Base-by-base conservation (phyloP, 2,329 filamentous ascomycete species). In the Cladophialophora psammophila region DNA sequence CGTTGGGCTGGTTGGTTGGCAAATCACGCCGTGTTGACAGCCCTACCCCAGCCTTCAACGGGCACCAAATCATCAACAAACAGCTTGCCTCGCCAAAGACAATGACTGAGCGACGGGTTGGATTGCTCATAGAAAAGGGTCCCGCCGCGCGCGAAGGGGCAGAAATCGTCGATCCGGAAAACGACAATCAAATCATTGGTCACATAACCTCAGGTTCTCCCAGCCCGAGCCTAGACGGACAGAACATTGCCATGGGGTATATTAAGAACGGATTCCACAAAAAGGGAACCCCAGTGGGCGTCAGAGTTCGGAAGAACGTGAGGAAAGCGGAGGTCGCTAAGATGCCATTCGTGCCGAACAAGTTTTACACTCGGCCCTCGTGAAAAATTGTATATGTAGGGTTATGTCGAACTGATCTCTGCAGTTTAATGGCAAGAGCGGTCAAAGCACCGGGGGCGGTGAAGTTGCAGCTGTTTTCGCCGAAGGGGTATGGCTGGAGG, bases 211-310 rank as follows among this genome's bases (percentile, higher is more conserved):
- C 92, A 73, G 95, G 95, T 15, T 92, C 93, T 72, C 95, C 95
- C 0, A 94, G 91, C 76, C 95, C 95, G 2, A 92, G 90, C 0
- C 82, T 97, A 56, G 89, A 90, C 71, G 80, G 80, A 3, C 91
- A 91, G 83, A 97, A 98, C 79, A 94, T 99, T 69, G 93, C 94
- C 64, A 99, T 99, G 95, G 95, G 90, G 0, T 97, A 97, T 76
- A 84, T 97, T 76, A 88, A 88, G 79, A 88, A 91, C 70, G 92
- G 92, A 0, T 81, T 90, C 77, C 92, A 96, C 78, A 96, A 96
- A 85, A 84, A 87, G 36, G 93, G 93, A 10, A 96, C 93, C 0
- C 90, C 94, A 80, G 82, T 97, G 6, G 86, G 89, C 18, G 89
- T 97, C 3, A 78, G 92, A 45, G 90, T 97, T 1, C 84, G 94